These are phyloP conservation scores for Trichoderma virens DNA, from an alignment of 495 filamentous ascomycete species.

Conservation along the genomic window DNA sequence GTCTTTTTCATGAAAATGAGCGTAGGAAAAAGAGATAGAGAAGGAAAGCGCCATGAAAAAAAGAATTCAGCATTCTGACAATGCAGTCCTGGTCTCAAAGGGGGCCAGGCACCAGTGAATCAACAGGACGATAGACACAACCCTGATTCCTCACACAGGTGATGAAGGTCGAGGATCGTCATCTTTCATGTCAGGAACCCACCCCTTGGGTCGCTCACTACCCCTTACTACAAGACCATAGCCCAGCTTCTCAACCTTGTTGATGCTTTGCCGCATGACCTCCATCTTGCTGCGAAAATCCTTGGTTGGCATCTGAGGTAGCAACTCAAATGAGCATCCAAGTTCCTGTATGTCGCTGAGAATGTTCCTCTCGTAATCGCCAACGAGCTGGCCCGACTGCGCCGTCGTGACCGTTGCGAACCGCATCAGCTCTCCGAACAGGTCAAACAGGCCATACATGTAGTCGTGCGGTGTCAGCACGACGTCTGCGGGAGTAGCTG, in stretches of 20 bases:
- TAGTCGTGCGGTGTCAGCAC: conserved; percentile 75
- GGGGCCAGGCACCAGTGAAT: too few species aligned
- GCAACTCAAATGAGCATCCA: conserved; percentile 61
- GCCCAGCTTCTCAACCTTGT: conserved; percentile 85
- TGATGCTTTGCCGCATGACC: conserved; percentile 80
- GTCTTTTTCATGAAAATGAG: too few species aligned
- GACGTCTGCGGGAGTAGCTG: conserved; percentile 45
- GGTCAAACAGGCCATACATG: conserved; percentile 82
- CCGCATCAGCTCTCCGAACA: conserved; percentile 91
- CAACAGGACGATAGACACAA: too few species aligned
- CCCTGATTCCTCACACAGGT: not conserved
- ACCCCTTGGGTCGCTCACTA: conserved; percentile 81
- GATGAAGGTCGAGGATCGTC: conserved; percentile 11
- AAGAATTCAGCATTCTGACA: too few species aligned
- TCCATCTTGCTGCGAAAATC: conserved; percentile 67
- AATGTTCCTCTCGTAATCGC: conserved; percentile 42
- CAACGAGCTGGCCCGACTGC: conserved; percentile 50
- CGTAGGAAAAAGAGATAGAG: too few species aligned
- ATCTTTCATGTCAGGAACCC: conserved; percentile 73
- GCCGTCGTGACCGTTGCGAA: conserved; percentile 82
- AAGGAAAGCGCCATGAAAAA: too few species aligned
- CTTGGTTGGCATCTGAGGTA: conserved; percentile 45
- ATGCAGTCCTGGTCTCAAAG: too few species aligned
- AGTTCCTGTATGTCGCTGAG: conserved; percentile 69
- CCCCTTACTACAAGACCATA: conserved; percentile 84